Percentiles rank a stretch among this genome's conserved stretches.
phyloP scores from a whole-genome alignment of 257 asterid species.

The Lavandula angustifolia region DNA sequence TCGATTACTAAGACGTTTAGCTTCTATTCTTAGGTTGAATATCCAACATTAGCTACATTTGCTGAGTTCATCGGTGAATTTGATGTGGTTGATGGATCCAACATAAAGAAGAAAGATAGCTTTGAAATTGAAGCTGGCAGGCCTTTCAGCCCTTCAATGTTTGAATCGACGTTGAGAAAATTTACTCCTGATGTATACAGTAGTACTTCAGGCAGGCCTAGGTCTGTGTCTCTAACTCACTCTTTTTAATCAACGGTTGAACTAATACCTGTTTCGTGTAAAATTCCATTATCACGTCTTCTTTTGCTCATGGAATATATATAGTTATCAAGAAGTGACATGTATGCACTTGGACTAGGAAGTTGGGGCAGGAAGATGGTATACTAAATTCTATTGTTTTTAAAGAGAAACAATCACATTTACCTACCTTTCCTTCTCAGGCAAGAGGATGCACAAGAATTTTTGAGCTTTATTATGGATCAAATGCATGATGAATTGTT shows the following conservation, averaged over 20 bases:
- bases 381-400: conserved; percentile 2
- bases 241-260: conserved; percentile 16
- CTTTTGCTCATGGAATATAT: not conserved
- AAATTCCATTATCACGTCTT: not conserved
- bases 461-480: conserved; percentile 75
- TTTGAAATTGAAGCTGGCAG: conserved; percentile 57
- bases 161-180: conserved; percentile 67
- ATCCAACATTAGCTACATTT: conserved; percentile 79
- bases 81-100: conserved; percentile 55
- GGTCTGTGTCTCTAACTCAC: conserved; percentile 47
- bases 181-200: conserved; percentile 82
- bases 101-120: conserved; percentile 50
- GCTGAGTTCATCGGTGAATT: conserved; percentile 68
- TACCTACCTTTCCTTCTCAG: conserved; percentile 39
- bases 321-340: not conserved
- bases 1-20: conserved; percentile 7
- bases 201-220: conserved; percentile 63
- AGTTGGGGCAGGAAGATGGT: conserved; percentile 11
- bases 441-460: conserved; percentile 98
- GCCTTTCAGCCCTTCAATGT: conserved; percentile 73
- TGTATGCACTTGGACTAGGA: conserved; percentile 11
- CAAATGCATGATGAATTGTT: conserved; percentile 94
- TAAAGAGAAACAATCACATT: conserved; percentile 7
- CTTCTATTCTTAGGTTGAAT: conserved; percentile 51
- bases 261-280: not conserved